phyloP scores from a whole-genome alignment of 2,329 filamentous ascomycete species.

The Tolypocladium nubicola region DNA sequence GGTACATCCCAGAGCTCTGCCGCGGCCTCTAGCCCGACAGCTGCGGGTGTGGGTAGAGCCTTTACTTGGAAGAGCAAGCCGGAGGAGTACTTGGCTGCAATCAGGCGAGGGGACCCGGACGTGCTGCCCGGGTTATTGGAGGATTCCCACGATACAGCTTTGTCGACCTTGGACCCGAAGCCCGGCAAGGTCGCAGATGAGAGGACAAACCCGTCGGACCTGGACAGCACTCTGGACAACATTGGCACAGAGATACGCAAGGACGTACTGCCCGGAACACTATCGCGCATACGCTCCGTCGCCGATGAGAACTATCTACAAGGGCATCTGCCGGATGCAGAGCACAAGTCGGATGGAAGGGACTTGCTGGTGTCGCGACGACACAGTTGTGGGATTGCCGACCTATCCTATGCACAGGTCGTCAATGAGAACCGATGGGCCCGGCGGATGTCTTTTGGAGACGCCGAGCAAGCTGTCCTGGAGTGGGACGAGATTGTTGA shows the following conservation, averaged over 20 bases:
- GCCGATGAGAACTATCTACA: slow-evolving; percentile 50
- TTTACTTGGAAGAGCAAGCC: slow-evolving; percentile 58
- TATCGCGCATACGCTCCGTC: slow-evolving; percentile 48
- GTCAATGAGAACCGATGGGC: slow-evolving; percentile 55
- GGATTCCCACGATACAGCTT: slow-evolving; percentile 13
- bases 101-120: slow-evolving; percentile 25
- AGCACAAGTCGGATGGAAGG: slow-evolving; percentile 31
- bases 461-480: slow-evolving; percentile 64
- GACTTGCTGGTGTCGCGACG: slow-evolving; percentile 49
- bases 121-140: slow-evolving; percentile 12
- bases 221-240: slow-evolving; percentile 14
- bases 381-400: slow-evolving; percentile 39
- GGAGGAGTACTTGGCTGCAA: slow-evolving; percentile 41
- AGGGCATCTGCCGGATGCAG: slow-evolving; percentile 37
- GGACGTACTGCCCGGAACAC: slow-evolving; percentile 30
- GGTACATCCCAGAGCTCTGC: slow-evolving; percentile 10
- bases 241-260: slow-evolving; percentile 31
- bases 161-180: slow-evolving; percentile 15
- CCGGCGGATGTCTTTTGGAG: slow-evolving; percentile 63
- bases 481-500: slow-evolving; percentile 49
- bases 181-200: slow-evolving; percentile 12
- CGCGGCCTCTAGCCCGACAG: slow-evolving; percentile 25
- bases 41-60: slow-evolving; percentile 34
- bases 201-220: slow-evolving; percentile 8
- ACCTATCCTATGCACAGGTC: slow-evolving; percentile 15